Conservation (phyloP, 1,284 basidiomycete genomes). For the Ustilago vetiveriae region DNA sequence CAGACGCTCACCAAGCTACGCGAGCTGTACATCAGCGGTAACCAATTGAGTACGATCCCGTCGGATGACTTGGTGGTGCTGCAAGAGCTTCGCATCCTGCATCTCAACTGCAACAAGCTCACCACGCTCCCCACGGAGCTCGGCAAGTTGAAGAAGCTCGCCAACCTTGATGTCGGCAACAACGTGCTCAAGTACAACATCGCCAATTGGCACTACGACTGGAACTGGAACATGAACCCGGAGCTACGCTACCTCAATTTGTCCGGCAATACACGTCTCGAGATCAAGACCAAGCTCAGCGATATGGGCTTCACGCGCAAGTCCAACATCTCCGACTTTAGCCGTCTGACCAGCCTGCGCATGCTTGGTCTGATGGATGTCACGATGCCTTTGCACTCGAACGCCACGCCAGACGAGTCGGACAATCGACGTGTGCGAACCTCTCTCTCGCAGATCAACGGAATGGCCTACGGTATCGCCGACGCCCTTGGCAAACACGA, state of each 20-base stretch:
- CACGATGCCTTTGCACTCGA: constrained; percentile 73
- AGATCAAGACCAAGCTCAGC: constrained; percentile 76
- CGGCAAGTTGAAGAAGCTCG: constrained; percentile 81
- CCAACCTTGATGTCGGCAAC: constrained; percentile 89
- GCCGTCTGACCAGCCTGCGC: constrained; percentile 80
- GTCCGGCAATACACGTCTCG: constrained; percentile 86
- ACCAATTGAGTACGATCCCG: constrained; percentile 88
- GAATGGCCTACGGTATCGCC: constrained; percentile 95
- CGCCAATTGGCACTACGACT: constrained; percentile 98
- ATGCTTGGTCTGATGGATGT: constrained; percentile 98
- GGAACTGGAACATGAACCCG: constrained; percentile 99
- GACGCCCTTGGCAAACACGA: constrained; percentile 80
- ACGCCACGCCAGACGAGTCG: constrained; percentile 79
- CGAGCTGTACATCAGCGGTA: constrained; percentile 92
- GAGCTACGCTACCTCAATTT: constrained; percentile 89
- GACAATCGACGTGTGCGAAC: constrained; percentile 92
- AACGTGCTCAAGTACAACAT: constrained; percentile 98
- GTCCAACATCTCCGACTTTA: constrained; percentile 80
- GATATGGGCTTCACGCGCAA: constrained; percentile 64
- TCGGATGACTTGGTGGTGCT: constrained; percentile 71
- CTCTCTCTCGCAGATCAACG: constrained; percentile 87
- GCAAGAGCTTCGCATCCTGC: constrained; percentile 71
- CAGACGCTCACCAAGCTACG: constrained; percentile 76
- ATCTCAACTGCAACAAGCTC: constrained; percentile 92
- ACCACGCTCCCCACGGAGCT: constrained; percentile 92